Evolutionary conservation across 306 rosid species (phyloP).

Genomic region (Glycine soja): DNA sequence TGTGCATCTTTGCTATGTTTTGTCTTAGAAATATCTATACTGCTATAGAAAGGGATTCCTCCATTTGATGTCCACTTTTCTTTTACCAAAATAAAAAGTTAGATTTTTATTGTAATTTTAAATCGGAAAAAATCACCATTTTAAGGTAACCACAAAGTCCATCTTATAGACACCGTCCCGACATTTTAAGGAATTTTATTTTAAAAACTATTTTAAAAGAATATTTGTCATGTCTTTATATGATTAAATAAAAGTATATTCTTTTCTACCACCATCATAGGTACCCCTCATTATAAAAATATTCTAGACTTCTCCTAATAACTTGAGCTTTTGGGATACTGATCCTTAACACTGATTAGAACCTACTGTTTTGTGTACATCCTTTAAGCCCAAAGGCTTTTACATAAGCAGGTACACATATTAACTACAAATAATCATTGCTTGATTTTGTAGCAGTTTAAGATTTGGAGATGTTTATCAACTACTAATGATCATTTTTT

Average conservation of each 20-base stretch:
- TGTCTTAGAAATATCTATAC: conserved; percentile 8
- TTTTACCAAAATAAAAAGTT: not conserved
- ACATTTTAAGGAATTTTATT: conserved; percentile 19
- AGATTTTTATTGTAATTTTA: conserved; percentile 14
- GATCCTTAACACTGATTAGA: not conserved
- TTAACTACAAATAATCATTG: conserved; percentile 2
- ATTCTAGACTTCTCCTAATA: not conserved
- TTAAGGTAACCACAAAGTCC: not conserved
- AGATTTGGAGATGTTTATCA: conserved; percentile 28
- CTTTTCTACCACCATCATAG: not conserved
- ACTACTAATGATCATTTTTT: conserved; percentile 10
- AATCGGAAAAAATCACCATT: not conserved
- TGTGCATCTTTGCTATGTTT: conserved; percentile 1
- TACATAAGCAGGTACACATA: conserved; percentile 1
- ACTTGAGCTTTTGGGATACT: conserved; percentile 7
- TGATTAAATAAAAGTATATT: conserved; percentile 9
- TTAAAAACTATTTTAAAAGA: conserved; percentile 5
- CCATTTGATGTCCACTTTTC: not conserved
- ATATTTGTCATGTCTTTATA: not conserved
- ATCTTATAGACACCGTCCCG: not conserved
- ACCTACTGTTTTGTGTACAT: conserved; percentile 18
- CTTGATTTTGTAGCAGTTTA: conserved; percentile 21
- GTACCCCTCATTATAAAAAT: conserved; percentile 22
- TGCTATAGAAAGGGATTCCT: not conserved
- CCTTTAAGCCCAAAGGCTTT: not conserved